Evolutionary conservation across 176 grass and related monocot species (phyloP).

Genomic region (bread wheat (Triticum aestivum)): IWGSC_CS_RefSeq_v2.1 NC_057803.1:71229142-71229641

Average conservation of each 20-base stretch:
- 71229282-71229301: background rate
- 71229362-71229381: slow-evolving; percentile 43
- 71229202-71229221: slow-evolving; percentile 36
- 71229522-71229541: too few species aligned
- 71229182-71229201: slow-evolving; percentile 78
- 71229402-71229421: slow-evolving; percentile 22
- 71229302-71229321: background rate
- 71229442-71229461: slow-evolving; percentile 42
- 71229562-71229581: background rate
- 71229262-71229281: background rate
- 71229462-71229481: slow-evolving; percentile 11
- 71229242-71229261: slow-evolving; percentile 33
- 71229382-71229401: slow-evolving; percentile 31
- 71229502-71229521: background rate
- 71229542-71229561: too few species aligned
- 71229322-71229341: background rate
- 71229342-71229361: background rate
- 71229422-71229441: slow-evolving; percentile 29
- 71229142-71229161: slow-evolving; percentile 60
- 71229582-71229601: background rate
- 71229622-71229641: background rate
- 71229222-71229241: slow-evolving; percentile 36
- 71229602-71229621: background rate
- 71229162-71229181: slow-evolving; percentile 67
- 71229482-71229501: background rate